These are phyloP conservation scores for Phanerodontia chrysosporium DNA, from an alignment of 768 basidiomycete genomes.

Conservation along the genomic window DNA sequence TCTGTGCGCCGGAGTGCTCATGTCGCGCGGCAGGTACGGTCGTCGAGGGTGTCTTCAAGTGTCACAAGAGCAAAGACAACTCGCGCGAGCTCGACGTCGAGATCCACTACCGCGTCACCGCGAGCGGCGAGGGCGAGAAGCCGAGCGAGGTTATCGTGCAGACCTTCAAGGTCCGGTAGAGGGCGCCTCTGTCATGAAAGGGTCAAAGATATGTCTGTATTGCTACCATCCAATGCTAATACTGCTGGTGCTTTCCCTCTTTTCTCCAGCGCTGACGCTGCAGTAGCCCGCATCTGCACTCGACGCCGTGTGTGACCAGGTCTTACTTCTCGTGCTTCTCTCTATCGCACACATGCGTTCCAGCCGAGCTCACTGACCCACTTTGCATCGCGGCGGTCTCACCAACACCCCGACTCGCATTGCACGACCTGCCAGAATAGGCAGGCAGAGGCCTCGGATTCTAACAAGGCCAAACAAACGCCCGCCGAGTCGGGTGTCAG, in stretches of 20 bases:
- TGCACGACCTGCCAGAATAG: not conserved
- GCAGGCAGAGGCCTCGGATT: not conserved
- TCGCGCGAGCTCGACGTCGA: constrained; percentile 88
- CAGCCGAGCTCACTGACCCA: no score
- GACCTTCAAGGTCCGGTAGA: constrained; percentile 72
- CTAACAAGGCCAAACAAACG: not conserved
- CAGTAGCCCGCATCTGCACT: no score
- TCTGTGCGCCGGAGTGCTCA: not conserved
- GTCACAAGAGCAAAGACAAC: constrained; percentile 75
- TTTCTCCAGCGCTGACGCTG: no score
- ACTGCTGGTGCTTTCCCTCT: no score
- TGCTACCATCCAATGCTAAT: not conserved
- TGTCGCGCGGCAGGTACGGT: constrained; percentile 48
- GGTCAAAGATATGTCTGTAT: not conserved
- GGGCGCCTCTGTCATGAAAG: not conserved
- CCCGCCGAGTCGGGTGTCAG: not conserved
- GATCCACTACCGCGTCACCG: constrained; percentile 67
- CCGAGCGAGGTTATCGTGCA: constrained; percentile 56
- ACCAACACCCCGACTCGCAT: no score
- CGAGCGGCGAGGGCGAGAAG: constrained; percentile 29
- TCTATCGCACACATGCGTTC: no score
- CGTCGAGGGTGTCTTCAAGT: constrained; percentile 78
- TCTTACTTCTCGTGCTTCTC: no score
- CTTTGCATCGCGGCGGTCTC: no score
- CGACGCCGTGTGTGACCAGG: no score